These are phyloP conservation scores for Paramyrothecium roridum DNA, from an alignment of 2,329 filamentous ascomycete genomes.

Conservation along the genomic window DNA sequence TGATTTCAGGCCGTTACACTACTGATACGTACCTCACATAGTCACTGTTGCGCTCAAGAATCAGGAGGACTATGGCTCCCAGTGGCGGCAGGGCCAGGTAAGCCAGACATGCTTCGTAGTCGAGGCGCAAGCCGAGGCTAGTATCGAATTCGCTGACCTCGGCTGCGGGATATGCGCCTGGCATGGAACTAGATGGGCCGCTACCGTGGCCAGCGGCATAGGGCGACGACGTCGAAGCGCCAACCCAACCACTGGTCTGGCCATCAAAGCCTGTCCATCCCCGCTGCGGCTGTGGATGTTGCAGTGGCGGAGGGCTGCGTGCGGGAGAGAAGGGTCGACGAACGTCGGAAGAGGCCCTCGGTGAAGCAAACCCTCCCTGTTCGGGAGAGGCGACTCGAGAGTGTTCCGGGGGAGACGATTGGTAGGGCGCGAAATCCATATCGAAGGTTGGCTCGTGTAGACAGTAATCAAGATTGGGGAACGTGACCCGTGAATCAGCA, in stretches of 20 bases:
- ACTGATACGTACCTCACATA: slow-evolving; percentile 72
- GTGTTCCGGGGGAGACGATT: slow-evolving; percentile 85
- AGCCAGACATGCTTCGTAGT: slow-evolving; percentile 86
- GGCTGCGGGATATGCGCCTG: slow-evolving; percentile 33
- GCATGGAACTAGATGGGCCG: slow-evolving; percentile 20
- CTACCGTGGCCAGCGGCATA: slow-evolving; percentile 9
- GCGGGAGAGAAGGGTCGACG: slow-evolving; percentile 51
- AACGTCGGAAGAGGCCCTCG: slow-evolving; percentile 53
- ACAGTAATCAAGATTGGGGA: neutral
- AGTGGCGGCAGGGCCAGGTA: slow-evolving; percentile 83
- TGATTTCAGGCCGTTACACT: no score
- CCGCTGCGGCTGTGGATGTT: slow-evolving; percentile 54
- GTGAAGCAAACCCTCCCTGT: slow-evolving; percentile 33
- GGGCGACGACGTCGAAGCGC: slow-evolving; percentile 7
- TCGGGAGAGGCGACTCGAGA: slow-evolving; percentile 74
- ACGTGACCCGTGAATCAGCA: no score
- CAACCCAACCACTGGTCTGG: slow-evolving; percentile 26
- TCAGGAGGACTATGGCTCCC: slow-evolving; percentile 77
- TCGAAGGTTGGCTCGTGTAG: slow-evolving; percentile 11
- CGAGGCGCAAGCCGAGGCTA: slow-evolving; percentile 78
- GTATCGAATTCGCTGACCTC: slow-evolving; percentile 86
- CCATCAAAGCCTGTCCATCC: slow-evolving; percentile 44
- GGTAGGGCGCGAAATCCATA: slow-evolving; percentile 97
- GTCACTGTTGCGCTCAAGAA: slow-evolving; percentile 92
- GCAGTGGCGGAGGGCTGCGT: slow-evolving; percentile 36